phyloP scores from a whole-genome alignment of 768 basidiomycete genomes.

The Mycena belliarum region DNA sequence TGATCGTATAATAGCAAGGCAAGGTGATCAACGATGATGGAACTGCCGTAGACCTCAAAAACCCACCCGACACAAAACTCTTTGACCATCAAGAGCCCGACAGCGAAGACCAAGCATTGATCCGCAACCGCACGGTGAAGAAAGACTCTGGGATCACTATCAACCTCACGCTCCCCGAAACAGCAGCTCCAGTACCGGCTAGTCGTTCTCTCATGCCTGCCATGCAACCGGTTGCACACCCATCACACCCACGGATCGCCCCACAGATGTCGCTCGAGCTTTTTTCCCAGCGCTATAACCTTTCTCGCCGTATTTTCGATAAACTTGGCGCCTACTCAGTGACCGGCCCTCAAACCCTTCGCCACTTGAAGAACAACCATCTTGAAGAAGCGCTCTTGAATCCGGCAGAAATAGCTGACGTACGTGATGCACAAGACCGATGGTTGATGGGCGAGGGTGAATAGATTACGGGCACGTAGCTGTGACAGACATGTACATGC shows the following conservation, averaged over 20 bases:
- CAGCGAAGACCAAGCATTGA: not conserved
- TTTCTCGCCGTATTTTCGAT: not conserved
- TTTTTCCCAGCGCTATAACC: not conserved
- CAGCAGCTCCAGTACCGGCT: not conserved
- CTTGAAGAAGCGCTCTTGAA: not conserved
- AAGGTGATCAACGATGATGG: not conserved
- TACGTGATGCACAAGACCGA: not conserved
- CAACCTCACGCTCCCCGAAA: not conserved
- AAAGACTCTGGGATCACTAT: not conserved
- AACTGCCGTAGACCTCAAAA: not conserved
- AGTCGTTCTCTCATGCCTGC: not conserved
- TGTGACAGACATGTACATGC: not conserved
- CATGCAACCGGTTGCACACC: not conserved
- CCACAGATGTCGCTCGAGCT: not conserved
- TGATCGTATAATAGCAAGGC: not conserved
- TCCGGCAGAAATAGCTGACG: not conserved
- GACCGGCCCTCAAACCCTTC: not conserved
- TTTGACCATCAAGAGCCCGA: not conserved
- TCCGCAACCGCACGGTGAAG: not conserved
- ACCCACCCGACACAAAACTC: not conserved
- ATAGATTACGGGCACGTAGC: not conserved
- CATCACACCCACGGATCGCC: slow-evolving; percentile 5
- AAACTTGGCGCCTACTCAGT: not conserved
- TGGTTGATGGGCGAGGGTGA: not conserved
- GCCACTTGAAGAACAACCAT: not conserved